Base-by-base conservation (phyloP, 345 rosid genomes). In the Isatis tinctoria region DNA sequence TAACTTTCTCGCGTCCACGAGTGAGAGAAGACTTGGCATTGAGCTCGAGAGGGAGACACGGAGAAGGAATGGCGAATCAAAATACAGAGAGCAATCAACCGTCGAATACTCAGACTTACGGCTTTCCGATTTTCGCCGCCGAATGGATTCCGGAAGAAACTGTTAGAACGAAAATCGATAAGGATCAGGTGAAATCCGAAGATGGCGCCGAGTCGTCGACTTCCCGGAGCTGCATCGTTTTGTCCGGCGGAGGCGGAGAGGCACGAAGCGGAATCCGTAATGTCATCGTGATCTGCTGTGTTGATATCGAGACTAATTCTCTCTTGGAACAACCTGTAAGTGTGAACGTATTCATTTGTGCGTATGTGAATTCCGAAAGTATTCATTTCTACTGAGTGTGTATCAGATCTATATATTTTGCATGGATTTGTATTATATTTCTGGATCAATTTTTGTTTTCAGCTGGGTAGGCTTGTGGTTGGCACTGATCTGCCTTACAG, bases 241-340 rank as follows among this genome's bases (percentile, higher is more conserved):
- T 91, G 18, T 74, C 90, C 0, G 98, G 98, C 18, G 98, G 98
- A 8, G 97, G 98, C 0, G 98, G 97, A 8, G 92, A 87, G 65
- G 98, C 97, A 35, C 80, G 78, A 36, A 92, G 83, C 76, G 97
- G 98, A 30, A 90, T 94, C 74, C 87, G 86, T 3, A 94, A 94
- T 40, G 91, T 96, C 13, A 56, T 88, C 52, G 36, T 91, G 53
- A 45, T 94, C 64, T 74, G 81, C 20, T 77, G 53, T 33, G 86
- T 82, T 76, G 90, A 94, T 79, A 72, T 76, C 59, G 77, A 82
- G 43, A 76, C 80, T 64, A 86, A 76, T 41, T 84, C 91, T 78
- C 97, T 94, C 63, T 86, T 88, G 12, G 73, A 79, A 30, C 81
- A 85, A 52, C 98, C 97, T 47, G 97, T 92, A 83, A 75, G 88